Evolutionary conservation across 1,139 yeast species (phyloP).

Genomic region (Suhomyces guaymorum): DNA sequence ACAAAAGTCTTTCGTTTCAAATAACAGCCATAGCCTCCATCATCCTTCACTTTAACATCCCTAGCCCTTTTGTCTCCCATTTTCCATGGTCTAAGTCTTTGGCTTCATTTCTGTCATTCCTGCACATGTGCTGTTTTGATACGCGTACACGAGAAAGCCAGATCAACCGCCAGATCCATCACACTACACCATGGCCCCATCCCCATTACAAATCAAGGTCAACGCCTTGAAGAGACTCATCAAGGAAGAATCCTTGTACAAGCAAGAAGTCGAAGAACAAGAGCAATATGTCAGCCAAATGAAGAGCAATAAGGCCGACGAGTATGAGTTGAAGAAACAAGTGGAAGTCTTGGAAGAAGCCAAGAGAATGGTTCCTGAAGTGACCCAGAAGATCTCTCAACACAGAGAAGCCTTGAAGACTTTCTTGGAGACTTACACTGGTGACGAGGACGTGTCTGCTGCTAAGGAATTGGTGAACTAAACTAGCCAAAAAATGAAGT

Average conservation of each 20-base stretch:
- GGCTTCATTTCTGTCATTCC: too few species aligned
- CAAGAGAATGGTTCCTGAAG: slow-evolving; percentile 64
- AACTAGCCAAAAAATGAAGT: too few species aligned
- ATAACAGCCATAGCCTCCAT: too few species aligned
- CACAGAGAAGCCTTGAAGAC: slow-evolving; percentile 50
- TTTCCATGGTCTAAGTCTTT: too few species aligned
- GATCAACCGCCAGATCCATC: too few species aligned
- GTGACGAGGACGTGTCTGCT: slow-evolving; percentile 49
- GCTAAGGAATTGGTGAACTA: slow-evolving; percentile 33
- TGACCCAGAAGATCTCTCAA: slow-evolving; percentile 52
- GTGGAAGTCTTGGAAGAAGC: slow-evolving; percentile 68
- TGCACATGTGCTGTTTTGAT: not conserved
- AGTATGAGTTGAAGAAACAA: slow-evolving; percentile 70
- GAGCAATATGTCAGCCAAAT: slow-evolving; percentile 47
- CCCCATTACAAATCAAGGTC: slow-evolving; percentile 72
- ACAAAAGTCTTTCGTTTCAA: too few species aligned
- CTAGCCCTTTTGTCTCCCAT: too few species aligned
- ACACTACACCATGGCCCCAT: slow-evolving; percentile 64
- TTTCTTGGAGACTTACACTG: slow-evolving; percentile 39
- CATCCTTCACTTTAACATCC: too few species aligned
- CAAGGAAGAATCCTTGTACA: slow-evolving; percentile 69
- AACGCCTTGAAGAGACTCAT: slow-evolving; percentile 72
- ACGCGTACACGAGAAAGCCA: slow-evolving; percentile 1
- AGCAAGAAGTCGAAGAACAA: slow-evolving; percentile 65
- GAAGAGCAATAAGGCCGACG: slow-evolving; percentile 52